Evolutionary conservation across 2,329 filamentous ascomycete species (phyloP), one percentile per base, ranked within the genome.

Genomic region (Phaeosphaeria sp.): DNA sequence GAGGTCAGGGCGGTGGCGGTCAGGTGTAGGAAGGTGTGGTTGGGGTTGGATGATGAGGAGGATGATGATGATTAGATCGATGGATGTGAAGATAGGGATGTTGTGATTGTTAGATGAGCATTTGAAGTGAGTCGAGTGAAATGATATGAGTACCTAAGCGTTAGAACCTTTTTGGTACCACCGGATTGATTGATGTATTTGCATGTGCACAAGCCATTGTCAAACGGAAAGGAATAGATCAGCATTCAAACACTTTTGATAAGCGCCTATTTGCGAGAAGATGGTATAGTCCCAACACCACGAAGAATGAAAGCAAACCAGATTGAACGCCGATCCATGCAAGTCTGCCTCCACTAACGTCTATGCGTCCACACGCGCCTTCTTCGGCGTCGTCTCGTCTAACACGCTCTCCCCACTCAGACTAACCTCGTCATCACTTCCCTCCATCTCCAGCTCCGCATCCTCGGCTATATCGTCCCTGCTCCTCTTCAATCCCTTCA

Each of bases 401-500:
- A 66, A 67, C 6, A 50, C 24, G 22, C 52, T 54, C 44, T 54
- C 52, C 8, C 52, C 36, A 24, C 46, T 48, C 33, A 39, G 39
- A n/a, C 39, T 55, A 43, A 72, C 68, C n/a, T 60, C 64, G 18
- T 56, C 65, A 4, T 51, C 51, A 21, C 50, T 50, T 18, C 68
- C 71, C 22, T 68, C 68, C 46, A 61, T 63, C 2, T 59, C 59
- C 42, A 69, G 64, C 51, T 84, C 82, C 43, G 71, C 63, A 9
- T 63, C 64, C 3, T 71, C 64, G 8, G 63, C 63, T 2, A 59
- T 55, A 17, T 61, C 71, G 15, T 63, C 61, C 53, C 92, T 87
- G 64, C 85, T 88, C 65, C 95, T 86, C 87, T 98, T 99, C 67
- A 99, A 79, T 66, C 93, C 95, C 88, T 99, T 99, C 93, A 99